phyloP scores from a whole-genome alignment of 2,329 filamentous ascomycete species.

The Triangularia verruculosa region DNA sequence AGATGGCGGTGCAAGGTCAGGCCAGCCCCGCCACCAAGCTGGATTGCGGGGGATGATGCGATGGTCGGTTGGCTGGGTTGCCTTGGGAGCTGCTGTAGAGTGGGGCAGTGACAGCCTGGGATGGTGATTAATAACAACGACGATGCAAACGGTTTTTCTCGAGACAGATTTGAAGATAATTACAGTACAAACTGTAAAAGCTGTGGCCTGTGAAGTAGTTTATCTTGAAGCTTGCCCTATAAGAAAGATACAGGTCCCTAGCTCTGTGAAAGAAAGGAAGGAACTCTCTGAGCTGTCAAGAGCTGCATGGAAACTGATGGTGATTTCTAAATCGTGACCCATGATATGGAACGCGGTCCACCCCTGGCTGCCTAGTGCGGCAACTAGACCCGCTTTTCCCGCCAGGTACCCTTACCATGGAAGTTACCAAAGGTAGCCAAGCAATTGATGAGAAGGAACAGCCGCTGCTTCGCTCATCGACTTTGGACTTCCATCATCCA shows the following conservation, averaged over 20 bases:
- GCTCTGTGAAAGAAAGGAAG: not conserved
- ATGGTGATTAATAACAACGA: too few species aligned
- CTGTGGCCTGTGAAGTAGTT: not conserved
- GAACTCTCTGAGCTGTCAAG: not conserved
- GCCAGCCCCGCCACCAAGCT: conserved; percentile 20
- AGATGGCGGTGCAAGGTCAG: conserved; percentile 10
- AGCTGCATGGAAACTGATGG: not conserved
- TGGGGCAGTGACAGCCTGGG: conserved; percentile 3
- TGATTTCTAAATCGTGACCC: conserved; percentile 18
- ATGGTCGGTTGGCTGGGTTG: conserved; percentile 8
- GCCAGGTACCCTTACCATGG: conserved; percentile 8
- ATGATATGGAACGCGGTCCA: conserved; percentile 3
- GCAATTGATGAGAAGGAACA: not conserved
- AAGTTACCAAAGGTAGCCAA: too few species aligned
- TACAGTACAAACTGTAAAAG: not conserved
- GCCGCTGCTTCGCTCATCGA: not conserved
- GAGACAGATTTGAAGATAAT: not conserved
- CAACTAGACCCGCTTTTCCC: not conserved
- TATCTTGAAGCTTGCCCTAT: too few species aligned
- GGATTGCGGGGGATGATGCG: conserved; percentile 15
- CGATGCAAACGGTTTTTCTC: not conserved
- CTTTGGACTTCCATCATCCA: not conserved
- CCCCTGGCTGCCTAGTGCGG: conserved; percentile 2
- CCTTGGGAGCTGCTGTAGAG: conserved; percentile 1
- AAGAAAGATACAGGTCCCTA: too few species aligned